phyloP scores from a whole-genome alignment of 257 asterid species.

The Petunia axillaris region DNA sequence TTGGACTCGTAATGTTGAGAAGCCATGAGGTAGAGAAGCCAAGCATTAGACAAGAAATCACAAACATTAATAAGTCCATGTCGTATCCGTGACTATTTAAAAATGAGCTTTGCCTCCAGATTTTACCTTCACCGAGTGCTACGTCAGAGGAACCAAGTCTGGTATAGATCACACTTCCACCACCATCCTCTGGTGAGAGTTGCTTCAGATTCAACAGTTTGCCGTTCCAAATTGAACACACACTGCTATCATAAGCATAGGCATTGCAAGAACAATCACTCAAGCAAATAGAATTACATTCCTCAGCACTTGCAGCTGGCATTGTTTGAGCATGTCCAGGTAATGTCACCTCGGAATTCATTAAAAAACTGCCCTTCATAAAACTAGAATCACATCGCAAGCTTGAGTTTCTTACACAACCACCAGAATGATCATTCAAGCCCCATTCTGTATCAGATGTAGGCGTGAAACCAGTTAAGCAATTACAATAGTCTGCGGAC shows the following conservation, averaged over 20 bases:
- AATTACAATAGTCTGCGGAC: slow-evolving; percentile 46
- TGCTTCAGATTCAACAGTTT: slow-evolving; percentile 11
- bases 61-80: not conserved
- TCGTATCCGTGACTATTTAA: not conserved
- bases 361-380: not conserved
- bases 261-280: slow-evolving; percentile 26
- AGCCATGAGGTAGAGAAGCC: not conserved
- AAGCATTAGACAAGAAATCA: not conserved
- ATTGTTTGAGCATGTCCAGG: not conserved
- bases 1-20: not conserved
- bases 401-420: slow-evolving; percentile 19
- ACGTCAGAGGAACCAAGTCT: slow-evolving; percentile 7
- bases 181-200: slow-evolving; percentile 12
- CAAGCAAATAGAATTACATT: slow-evolving; percentile 24
- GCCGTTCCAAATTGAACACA: slow-evolving; percentile 23
- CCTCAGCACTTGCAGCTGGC: not conserved
- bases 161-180: slow-evolving; percentile 13
- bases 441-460: slow-evolving; percentile 42
- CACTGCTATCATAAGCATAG: slow-evolving; percentile 10
- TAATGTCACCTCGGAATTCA: not conserved
- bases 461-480: slow-evolving; percentile 45
- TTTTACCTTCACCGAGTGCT: not conserved
- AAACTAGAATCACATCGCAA: slow-evolving; percentile 11
- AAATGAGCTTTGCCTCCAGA: not conserved
- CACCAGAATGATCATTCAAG: slow-evolving; percentile 55